A percentile compares a stretch with the other conserved stretches of the same genome.
These are phyloP conservation scores for Hypericum perforatum DNA, from an alignment of 345 rosid species.

Conservation along the genomic window DNA sequence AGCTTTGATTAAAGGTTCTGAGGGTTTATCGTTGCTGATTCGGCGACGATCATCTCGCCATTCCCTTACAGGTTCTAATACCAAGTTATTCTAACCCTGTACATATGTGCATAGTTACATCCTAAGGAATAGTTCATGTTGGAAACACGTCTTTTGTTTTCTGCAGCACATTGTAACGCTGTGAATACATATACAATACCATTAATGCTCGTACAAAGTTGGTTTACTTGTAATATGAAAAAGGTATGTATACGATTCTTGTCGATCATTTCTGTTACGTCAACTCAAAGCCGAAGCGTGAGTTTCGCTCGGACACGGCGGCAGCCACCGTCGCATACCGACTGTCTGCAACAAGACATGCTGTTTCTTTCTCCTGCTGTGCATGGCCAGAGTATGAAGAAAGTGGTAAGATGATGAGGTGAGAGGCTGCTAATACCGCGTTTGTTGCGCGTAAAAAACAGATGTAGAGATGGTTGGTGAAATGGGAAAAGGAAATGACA, in stretches of 20 bases:
- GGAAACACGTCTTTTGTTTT: no score
- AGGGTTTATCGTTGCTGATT: slow-evolving; percentile 12
- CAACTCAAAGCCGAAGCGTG: no score
- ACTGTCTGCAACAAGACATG: slow-evolving; percentile 23
- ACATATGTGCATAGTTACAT: slow-evolving; percentile 12
- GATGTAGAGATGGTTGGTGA: no score
- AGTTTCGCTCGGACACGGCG: no score
- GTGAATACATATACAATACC: no score
- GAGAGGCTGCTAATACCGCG: background rate
- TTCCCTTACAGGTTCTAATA: background rate
- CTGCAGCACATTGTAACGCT: no score
- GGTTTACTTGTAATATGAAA: no score
- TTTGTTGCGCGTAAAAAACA: background rate
- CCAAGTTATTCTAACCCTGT: slow-evolving; percentile 11
- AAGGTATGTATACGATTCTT: no score
- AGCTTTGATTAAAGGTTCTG: slow-evolving; percentile 6
- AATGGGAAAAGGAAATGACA: no score
- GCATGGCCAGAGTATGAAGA: slow-evolving; percentile 35
- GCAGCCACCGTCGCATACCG: no score
- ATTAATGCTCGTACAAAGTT: no score
- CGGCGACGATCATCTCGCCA: slow-evolving; percentile 8
- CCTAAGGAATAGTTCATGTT: background rate
- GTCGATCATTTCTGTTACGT: no score
- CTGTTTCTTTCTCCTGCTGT: background rate
- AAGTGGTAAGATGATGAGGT: slow-evolving; percentile 8